Conservation (phyloP, 2,329 filamentous ascomycete species). For the Cladosporium sphaerospermum region DNA sequence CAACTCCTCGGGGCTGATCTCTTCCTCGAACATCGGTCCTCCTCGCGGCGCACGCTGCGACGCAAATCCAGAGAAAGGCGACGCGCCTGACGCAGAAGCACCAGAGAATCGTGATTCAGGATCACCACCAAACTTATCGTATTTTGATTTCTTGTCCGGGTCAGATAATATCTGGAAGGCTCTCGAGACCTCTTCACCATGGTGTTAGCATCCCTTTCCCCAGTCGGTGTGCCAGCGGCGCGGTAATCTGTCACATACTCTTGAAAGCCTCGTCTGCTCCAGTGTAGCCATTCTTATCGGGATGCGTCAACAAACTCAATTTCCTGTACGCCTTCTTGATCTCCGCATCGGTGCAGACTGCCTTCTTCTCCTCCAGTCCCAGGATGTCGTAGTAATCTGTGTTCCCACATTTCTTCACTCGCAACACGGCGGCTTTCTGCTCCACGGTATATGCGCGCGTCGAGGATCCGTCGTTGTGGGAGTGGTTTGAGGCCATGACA, state of each 20-base stretch:
- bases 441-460: constrained; percentile 76
- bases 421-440: constrained; percentile 84
- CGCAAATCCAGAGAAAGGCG: constrained; percentile 60
- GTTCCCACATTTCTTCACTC: constrained; percentile 74
- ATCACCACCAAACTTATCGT: constrained; percentile 82
- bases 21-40: constrained; percentile 70
- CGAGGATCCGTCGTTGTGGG: constrained; percentile 71
- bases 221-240: background rate
- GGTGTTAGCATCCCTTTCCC: constrained; percentile 3
- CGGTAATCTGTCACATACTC: constrained; percentile 43
- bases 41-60: constrained; percentile 36
- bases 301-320: constrained; percentile 87
- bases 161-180: constrained; percentile 92
- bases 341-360: constrained; percentile 67
- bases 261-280: constrained; percentile 98
- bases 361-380: constrained; percentile 58
- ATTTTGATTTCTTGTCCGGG: constrained; percentile 85
- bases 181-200: constrained; percentile 65
- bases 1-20: constrained; percentile 93
- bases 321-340: constrained; percentile 98
- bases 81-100: constrained; percentile 46
- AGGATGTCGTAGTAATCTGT: constrained; percentile 97
- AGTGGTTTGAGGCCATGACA: constrained; percentile 34
- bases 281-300: constrained; percentile 96
- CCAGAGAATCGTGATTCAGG: constrained; percentile 78